phyloP scores from a whole-genome alignment of 805 yeast genomes.

The Grigorovia transvaalensis region DNA sequence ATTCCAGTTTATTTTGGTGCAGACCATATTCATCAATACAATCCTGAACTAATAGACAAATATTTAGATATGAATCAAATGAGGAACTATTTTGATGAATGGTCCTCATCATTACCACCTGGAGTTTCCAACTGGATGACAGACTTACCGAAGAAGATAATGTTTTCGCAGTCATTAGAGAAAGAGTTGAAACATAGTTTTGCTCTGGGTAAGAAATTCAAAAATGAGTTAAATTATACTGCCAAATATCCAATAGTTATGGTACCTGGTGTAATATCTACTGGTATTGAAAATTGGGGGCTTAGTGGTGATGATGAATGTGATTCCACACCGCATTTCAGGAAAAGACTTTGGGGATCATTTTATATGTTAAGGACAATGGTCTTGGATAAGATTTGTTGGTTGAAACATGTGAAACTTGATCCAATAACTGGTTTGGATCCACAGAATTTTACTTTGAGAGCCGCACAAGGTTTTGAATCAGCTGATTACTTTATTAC shows the following conservation, averaged over 20 bases:
- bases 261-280: conserved; percentile 94
- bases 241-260: conserved; percentile 73
- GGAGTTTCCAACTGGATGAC: conserved; percentile 49
- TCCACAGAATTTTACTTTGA: conserved; percentile 66
- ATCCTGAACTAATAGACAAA: conserved; percentile 34
- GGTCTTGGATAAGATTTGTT: conserved; percentile 84
- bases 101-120: conserved; percentile 65
- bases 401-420: conserved; percentile 84
- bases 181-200: conserved; percentile 78
- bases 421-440: conserved; percentile 90
- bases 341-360: conserved; percentile 94
- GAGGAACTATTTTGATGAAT: conserved; percentile 52
- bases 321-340: conserved; percentile 72
- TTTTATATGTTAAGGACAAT: conserved; percentile 88
- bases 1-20: conserved; percentile 54
- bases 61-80: conserved; percentile 46
- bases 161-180: conserved; percentile 38
- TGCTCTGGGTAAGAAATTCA: conserved; percentile 70
- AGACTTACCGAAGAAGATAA: conserved; percentile 32
- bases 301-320: conserved; percentile 66
- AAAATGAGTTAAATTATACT: conserved; percentile 36
- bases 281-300: conserved; percentile 94
- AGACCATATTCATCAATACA: conserved; percentile 17
- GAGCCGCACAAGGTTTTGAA: conserved; percentile 95
- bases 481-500: conserved; percentile 95